A percentile compares a stretch with the other conserved stretches of the same genome.
Evolutionary conservation across 306 rosid species (phyloP).

Genomic region (Pyrus bretschneideri): DNA sequence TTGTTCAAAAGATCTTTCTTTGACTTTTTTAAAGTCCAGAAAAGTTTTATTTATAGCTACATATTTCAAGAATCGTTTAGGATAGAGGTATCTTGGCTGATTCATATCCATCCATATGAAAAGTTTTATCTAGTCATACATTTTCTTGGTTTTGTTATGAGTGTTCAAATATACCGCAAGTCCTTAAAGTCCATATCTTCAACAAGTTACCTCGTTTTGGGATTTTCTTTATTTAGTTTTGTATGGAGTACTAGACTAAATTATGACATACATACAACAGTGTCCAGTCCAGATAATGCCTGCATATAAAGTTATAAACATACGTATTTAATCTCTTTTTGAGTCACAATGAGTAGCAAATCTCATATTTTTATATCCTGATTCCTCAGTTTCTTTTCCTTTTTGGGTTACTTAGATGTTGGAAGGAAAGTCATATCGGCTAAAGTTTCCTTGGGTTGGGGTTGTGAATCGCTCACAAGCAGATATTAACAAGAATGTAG

Average conservation of each 20-base stretch:
- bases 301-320: not conserved
- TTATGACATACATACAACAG: not conserved
- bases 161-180: not conserved
- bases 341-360: not conserved
- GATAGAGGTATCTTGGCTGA: not conserved
- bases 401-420: slow-evolving; percentile 49
- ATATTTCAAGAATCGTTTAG: not conserved
- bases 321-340: not conserved
- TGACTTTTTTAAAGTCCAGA: not conserved
- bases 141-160: not conserved
- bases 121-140: not conserved
- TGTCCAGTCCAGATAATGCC: not conserved
- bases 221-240: not conserved
- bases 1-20: not conserved
- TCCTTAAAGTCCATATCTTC: not conserved
- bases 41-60: not conserved
- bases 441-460: slow-evolving; percentile 91
- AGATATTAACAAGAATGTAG: slow-evolving; percentile 90
- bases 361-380: slow-evolving; percentile 3
- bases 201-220: not conserved
- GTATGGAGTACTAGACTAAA: not conserved
- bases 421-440: slow-evolving; percentile 74
- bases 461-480: slow-evolving; percentile 89
- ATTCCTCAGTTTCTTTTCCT: slow-evolving; percentile 13
- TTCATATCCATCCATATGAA: not conserved